Evolutionary conservation across 2,329 filamentous ascomycete genomes (phyloP).

Genomic region (Botrytis squamosa): DNA sequence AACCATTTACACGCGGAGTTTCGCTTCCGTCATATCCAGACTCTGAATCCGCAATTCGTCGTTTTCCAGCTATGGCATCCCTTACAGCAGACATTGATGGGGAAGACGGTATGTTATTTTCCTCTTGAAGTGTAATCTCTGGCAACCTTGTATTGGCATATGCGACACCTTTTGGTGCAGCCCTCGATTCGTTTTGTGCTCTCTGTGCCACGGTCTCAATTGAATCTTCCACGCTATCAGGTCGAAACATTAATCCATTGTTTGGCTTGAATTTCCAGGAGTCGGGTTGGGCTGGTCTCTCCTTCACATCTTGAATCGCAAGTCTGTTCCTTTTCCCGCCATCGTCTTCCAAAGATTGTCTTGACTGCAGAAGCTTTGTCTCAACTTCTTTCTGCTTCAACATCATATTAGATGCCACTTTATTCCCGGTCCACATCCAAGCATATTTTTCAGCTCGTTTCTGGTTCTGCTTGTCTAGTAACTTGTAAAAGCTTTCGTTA

Average conservation of each 20-base stretch:
- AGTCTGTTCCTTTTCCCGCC: slow-evolving; percentile 56
- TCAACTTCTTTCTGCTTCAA: slow-evolving; percentile 64
- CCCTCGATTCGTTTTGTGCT: slow-evolving; percentile 68
- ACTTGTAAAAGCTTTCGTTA: slow-evolving; percentile 92
- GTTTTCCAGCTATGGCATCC: slow-evolving; percentile 76
- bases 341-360: slow-evolving; percentile 52
- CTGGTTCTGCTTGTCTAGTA: slow-evolving; percentile 87
- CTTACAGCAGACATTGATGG: slow-evolving; percentile 82
- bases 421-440: slow-evolving; percentile 83
- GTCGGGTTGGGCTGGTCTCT: slow-evolving; percentile 74
- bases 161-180: slow-evolving; percentile 72
- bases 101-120: slow-evolving; percentile 61
- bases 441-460: slow-evolving; percentile 81
- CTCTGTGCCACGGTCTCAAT: slow-evolving; percentile 63
- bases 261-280: slow-evolving; percentile 72
- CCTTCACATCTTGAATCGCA: slow-evolving; percentile 64
- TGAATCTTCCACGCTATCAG: slow-evolving; percentile 61
- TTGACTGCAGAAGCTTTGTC: slow-evolving; percentile 49
- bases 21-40: slow-evolving; percentile 59
- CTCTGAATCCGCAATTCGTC: slow-evolving; percentile 62
- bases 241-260: slow-evolving; percentile 85
- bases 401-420: slow-evolving; percentile 77
- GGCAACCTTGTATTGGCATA: slow-evolving; percentile 83
- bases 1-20: slow-evolving; percentile 89
- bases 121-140: slow-evolving; percentile 43